Base-by-base conservation (phyloP, 495 filamentous ascomycete genomes). In the Articulospora tetracladia region DNA sequence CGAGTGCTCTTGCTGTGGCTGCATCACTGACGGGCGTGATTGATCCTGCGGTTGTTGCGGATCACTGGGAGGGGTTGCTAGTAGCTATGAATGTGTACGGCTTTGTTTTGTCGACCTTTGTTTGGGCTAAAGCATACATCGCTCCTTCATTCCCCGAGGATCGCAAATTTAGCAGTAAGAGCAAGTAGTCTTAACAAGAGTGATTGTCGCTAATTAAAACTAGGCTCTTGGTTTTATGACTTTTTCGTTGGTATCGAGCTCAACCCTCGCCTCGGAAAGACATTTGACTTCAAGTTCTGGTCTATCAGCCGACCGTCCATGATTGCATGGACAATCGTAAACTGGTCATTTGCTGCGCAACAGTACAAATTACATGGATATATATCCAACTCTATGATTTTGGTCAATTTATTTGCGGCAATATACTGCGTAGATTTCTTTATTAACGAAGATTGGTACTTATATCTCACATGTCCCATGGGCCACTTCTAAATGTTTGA, bases 401-500 rank as follows among this genome's bases (percentile, higher is more conserved):
- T 79, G 36, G 72, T 78, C 20, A 67, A 70, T 53, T 60, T 76
- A 30, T 70, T 79, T 13, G 76, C 77, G 47, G 63, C 66, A 3
- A 58, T 76, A 46, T 78, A 78, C 53, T 70, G 76, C 4, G 66
- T 75, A 8, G 77, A 79, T 60, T 79, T 79, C 66, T 79, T 78
- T 68, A 58, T 72, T 63, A 74, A 79, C 46, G 77, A 79, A 62
- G 67, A 68, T 27, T 77, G 75, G 75, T 78, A 79, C 47, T n/a
- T n/a, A n/a, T n/a, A n/a, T n/a, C n/a, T n/a, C n/a, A n/a, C n/a
- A n/a, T n/a, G n/a, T n/a, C n/a, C n/a, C n/a, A n/a, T n/a, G n/a
- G n/a, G n/a, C n/a, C n/a, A n/a, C n/a, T n/a, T n/a, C n/a, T n/a
- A n/a, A n/a, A n/a, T n/a, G n/a, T n/a, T n/a, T n/a, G n/a, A n/a